A percentile compares a stretch with the other conserved stretches of the same genome.
These are phyloP conservation scores for Fusarium tanahbumbuense DNA, from an alignment of 2,329 filamentous ascomycete species.

Conservation along the genomic window DNA sequence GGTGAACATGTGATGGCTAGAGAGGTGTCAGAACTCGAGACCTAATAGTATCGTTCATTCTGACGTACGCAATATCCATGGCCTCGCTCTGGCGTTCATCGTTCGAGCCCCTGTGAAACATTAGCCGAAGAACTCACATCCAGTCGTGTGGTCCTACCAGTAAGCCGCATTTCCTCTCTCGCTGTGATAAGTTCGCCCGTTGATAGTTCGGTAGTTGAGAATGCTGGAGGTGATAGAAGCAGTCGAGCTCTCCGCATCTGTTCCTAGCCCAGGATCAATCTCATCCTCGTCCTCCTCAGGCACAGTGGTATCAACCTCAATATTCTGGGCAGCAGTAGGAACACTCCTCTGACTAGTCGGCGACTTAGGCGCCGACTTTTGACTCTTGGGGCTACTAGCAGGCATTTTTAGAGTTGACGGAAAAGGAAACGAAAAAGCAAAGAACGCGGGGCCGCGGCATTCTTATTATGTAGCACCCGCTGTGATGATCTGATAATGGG, in stretches of 20 bases:
- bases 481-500: conserved; percentile 11
- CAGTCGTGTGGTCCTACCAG: neutral
- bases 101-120: conserved; percentile 1
- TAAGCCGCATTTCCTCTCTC: conserved; percentile 24
- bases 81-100: conserved; percentile 24
- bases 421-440: neutral
- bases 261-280: conserved; percentile 10
- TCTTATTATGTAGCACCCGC: conserved; percentile 2
- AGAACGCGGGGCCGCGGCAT: neutral
- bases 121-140: neutral
- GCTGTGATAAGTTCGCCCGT: conserved; percentile 17
- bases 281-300: conserved; percentile 4
- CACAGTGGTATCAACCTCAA: conserved; percentile 15
- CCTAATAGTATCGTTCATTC: no score
- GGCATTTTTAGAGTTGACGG: neutral
- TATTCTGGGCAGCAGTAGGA: neutral
- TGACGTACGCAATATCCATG: conserved; percentile 20
- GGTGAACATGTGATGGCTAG: conserved; percentile 21
- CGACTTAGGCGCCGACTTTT: neutral
- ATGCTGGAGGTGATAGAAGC: conserved; percentile 22
- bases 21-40: neutral
- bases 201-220: conserved; percentile 24
- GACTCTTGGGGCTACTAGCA: conserved; percentile 7
- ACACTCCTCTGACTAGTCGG: neutral
- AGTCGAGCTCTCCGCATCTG: conserved; percentile 13